Evolutionary conservation across 106 monocot genomes (phyloP).

Genomic region (Acorus calamus): DNA sequence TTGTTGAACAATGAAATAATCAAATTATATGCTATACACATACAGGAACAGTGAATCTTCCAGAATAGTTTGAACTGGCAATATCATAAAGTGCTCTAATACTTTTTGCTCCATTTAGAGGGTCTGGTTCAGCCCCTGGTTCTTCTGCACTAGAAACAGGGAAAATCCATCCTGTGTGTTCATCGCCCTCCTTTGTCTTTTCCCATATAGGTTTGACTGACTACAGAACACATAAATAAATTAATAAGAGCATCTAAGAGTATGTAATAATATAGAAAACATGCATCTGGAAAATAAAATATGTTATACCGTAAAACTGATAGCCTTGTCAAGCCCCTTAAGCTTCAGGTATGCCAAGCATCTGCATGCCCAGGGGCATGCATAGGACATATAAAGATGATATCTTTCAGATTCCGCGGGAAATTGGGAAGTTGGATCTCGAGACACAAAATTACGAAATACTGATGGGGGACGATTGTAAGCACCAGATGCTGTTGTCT

Average conservation of each 20-base stretch:
- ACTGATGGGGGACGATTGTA: slow-evolving; percentile 63
- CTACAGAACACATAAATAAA: slow-evolving; percentile 16
- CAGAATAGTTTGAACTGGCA: slow-evolving; percentile 77
- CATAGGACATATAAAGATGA: slow-evolving; percentile 90
- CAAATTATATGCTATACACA: slow-evolving; percentile 12
- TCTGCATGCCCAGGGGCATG: slow-evolving; percentile 95
- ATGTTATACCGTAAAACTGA: slow-evolving; percentile 46
- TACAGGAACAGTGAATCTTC: slow-evolving; percentile 93
- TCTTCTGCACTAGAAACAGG: slow-evolving; percentile 52
- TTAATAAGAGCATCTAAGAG: not conserved
- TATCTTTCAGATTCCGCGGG: slow-evolving; percentile 86
- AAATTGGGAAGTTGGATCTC: slow-evolving; percentile 49
- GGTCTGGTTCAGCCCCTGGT: slow-evolving; percentile 65
- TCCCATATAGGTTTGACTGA: slow-evolving; percentile 74
- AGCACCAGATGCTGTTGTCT: slow-evolving; percentile 59
- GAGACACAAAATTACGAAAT: slow-evolving; percentile 70
- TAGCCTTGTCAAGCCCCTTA: slow-evolving; percentile 77
- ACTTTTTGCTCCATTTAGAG: slow-evolving; percentile 63
- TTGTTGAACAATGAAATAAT: not conserved
- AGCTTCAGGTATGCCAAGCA: slow-evolving; percentile 76
- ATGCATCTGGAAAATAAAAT: not conserved
- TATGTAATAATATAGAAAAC: not conserved
- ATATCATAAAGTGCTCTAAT: slow-evolving; percentile 79
- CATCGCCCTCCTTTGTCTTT: slow-evolving; percentile 83
- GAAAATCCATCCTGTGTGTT: slow-evolving; percentile 92